Percentiles rank a stretch among this genome's conserved stretches.
Evolutionary conservation across 2,329 filamentous ascomycete species (phyloP).

Genomic region (Colletotrichum scovillei): DNA sequence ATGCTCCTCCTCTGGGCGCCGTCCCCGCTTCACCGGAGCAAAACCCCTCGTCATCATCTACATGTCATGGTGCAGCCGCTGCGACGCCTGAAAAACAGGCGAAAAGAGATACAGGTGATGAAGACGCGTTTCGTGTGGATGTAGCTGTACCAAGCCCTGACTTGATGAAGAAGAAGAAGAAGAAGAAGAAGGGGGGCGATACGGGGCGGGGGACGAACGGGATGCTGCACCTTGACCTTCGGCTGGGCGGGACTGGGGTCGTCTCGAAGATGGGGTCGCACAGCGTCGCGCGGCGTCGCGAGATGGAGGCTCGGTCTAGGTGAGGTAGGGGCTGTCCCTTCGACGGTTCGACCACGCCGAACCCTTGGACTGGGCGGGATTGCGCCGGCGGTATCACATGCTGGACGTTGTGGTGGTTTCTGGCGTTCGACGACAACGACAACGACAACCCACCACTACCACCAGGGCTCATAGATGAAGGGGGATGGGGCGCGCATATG

Average conservation of each 20-base stretch:
- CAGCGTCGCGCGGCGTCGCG: background rate
- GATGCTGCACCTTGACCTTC: background rate
- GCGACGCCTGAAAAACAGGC: background rate
- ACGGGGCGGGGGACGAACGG: constrained; percentile 5
- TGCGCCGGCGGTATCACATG: constrained; percentile 20
- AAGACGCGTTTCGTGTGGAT: background rate
- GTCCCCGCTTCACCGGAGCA: constrained; percentile 18
- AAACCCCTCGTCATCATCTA: constrained; percentile 9
- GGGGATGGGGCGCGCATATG: constrained; percentile 22
- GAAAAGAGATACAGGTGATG: background rate
- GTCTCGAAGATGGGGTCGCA: constrained; percentile 19
- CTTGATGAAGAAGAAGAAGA: background rate
- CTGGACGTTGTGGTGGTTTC: constrained; percentile 2
- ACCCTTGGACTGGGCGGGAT: background rate
- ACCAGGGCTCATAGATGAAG: background rate
- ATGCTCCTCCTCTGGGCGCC: background rate
- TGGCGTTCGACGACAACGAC: constrained; percentile 13
- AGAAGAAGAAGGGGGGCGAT: background rate
- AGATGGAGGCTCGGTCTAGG: constrained; percentile 19
- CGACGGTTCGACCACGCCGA: background rate
- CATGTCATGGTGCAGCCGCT: constrained; percentile 26
- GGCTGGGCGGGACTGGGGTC: background rate
- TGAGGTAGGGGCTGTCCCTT: background rate
- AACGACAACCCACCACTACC: background rate
- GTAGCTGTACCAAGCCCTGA: background rate